Evolutionary conservation across 108 stramenopile genomes (phyloP).

Genomic region (Asterionellopsis glacialis): DNA sequence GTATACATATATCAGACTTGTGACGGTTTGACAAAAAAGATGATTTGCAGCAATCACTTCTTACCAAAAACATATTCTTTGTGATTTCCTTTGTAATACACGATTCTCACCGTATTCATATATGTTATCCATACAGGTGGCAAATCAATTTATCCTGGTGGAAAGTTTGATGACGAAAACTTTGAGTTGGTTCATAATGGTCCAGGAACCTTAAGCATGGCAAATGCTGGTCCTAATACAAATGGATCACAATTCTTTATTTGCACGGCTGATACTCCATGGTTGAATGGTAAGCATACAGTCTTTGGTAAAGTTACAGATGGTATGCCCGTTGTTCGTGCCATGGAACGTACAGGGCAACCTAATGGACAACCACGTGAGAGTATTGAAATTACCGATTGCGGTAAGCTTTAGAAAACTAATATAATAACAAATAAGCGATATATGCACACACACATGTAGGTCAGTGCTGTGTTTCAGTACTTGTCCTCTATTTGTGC

Average conservation of each 20-base stretch:
- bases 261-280: conserved; percentile 91
- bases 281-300: conserved; percentile 96
- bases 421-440: neutral
- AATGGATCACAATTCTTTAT: conserved; percentile 97
- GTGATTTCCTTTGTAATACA: neutral
- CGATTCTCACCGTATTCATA: neutral
- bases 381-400: conserved; percentile 73
- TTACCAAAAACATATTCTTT: neutral
- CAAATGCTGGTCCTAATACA: conserved; percentile 85
- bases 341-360: conserved; percentile 78
- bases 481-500: no score
- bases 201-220: conserved; percentile 53
- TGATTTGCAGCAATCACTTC: no score
- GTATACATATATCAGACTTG: neutral
- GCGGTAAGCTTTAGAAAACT: conserved; percentile 47
- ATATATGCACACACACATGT: no score
- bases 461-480: no score
- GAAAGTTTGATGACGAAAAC: conserved; percentile 83
- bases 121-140: conserved; percentile 46
- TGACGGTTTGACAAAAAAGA: no score
- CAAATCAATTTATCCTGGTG: conserved; percentile 83
- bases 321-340: conserved; percentile 85
- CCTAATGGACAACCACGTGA: conserved; percentile 49
- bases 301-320: conserved; percentile 96
- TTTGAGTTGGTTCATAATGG: conserved; percentile 82